These are phyloP conservation scores for Phylloporus arenicola DNA, from an alignment of 768 basidiomycete species.

Conservation along the genomic window DNA sequence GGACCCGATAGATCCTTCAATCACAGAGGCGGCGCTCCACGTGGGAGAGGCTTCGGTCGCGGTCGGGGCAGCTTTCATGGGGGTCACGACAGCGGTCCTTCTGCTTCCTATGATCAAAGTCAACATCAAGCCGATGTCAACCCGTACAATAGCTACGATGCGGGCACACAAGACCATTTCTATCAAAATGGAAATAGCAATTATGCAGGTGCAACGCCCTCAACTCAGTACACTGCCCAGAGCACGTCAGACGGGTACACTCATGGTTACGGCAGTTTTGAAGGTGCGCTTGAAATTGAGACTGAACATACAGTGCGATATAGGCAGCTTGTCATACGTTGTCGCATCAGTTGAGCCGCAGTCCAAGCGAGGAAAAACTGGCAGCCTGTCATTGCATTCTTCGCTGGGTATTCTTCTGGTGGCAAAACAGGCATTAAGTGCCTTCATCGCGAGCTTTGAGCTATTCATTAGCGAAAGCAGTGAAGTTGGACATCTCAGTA, in stretches of 20 bases:
- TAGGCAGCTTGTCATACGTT: slow-evolving; percentile 34
- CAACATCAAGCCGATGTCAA: slow-evolving; percentile 57
- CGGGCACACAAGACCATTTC: slow-evolving; percentile 50
- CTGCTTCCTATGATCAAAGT: slow-evolving; percentile 60
- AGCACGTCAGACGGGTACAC: slow-evolving; percentile 41
- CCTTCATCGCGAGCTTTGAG: slow-evolving; percentile 41
- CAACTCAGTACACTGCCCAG: slow-evolving; percentile 49
- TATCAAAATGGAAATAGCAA: slow-evolving; percentile 67
- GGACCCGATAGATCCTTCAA: slow-evolving; percentile 68
- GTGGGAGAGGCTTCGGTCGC: slow-evolving; percentile 46
- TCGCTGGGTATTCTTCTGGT: slow-evolving; percentile 19
- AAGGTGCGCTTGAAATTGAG: slow-evolving; percentile 84
- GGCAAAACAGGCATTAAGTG: slow-evolving; percentile 29
- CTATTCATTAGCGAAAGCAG: slow-evolving; percentile 45
- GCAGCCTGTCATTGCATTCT: slow-evolving; percentile 26
- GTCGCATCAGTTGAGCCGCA: slow-evolving; percentile 37
- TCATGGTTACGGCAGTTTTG: slow-evolving; percentile 62
- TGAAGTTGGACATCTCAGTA: slow-evolving; percentile 32
- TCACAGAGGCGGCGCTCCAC: slow-evolving; percentile 53
- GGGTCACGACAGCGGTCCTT: slow-evolving; percentile 50
- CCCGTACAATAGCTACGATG: slow-evolving; percentile 68
- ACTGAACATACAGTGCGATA: slow-evolving; percentile 43
- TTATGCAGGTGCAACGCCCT: slow-evolving; percentile 45
- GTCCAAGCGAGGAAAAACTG: slow-evolving; percentile 49
- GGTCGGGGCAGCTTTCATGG: slow-evolving; percentile 53